Conservation (phyloP, 1,284 basidiomycete species). For the Irpex lacteus region DNA sequence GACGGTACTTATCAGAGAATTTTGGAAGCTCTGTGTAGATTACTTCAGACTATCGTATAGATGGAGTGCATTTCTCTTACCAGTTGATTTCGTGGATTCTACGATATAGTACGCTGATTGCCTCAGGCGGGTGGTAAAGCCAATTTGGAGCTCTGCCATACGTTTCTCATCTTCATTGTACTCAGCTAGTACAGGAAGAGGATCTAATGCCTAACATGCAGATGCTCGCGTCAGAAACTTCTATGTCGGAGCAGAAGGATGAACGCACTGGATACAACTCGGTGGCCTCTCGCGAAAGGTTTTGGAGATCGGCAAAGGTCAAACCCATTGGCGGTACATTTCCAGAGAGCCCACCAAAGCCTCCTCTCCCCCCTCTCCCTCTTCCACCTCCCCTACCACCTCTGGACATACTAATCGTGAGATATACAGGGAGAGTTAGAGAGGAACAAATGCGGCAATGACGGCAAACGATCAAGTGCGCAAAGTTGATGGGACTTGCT, state of each 20-base stretch:
- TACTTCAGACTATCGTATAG: background rate
- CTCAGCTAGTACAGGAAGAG: constrained; percentile 61
- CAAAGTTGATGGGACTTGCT: constrained; percentile 3
- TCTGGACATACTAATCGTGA: constrained; percentile 51
- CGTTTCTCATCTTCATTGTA: constrained; percentile 60
- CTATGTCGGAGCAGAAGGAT: background rate
- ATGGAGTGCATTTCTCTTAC: constrained; percentile 32
- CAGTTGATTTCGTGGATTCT: constrained; percentile 65
- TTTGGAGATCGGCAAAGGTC: constrained; percentile 73
- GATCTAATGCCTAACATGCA: constrained; percentile 47
- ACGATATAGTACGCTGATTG: constrained; percentile 71
- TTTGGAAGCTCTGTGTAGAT: constrained; percentile 55
- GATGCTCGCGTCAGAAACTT: constrained; percentile 9
- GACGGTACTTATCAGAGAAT: constrained; percentile 79
- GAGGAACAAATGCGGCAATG: background rate
- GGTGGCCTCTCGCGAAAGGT: constrained; percentile 68
- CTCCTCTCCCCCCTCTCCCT: constrained; percentile 45
- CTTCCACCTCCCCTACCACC: constrained; percentile 45
- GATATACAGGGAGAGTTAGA: background rate
- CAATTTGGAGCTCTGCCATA: constrained; percentile 62
- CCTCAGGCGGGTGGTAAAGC: constrained; percentile 60
- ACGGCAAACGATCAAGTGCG: background rate
- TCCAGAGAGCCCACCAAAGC: constrained; percentile 32
- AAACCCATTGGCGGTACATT: constrained; percentile 72
- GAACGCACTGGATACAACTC: constrained; percentile 73